Percentiles rank a stretch among this genome's conserved stretches.
Conservation (phyloP, 495 filamentous ascomycete genomes). For the Pseudevernia furfuracea region DNA sequence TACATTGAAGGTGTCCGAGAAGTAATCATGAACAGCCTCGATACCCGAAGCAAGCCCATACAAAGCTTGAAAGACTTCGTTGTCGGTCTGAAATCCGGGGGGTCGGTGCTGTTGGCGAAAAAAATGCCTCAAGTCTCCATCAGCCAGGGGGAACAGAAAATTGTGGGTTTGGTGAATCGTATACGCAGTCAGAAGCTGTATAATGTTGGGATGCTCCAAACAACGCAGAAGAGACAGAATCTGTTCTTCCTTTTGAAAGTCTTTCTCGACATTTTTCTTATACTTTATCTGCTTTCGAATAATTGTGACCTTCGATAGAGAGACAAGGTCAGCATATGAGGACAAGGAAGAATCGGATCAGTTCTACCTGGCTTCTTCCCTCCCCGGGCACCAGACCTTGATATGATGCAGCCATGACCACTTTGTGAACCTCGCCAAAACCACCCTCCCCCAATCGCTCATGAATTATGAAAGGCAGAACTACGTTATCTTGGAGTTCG, state of each 20-base stretch:
- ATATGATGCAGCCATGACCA: not conserved
- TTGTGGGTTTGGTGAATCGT: not conserved
- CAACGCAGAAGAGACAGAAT: not conserved
- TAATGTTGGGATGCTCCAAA: slow-evolving; percentile 4
- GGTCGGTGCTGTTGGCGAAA: not conserved
- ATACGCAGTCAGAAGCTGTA: slow-evolving; percentile 1
- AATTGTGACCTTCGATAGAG: not conserved
- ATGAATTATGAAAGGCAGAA: not conserved
- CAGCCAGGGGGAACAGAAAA: not conserved
- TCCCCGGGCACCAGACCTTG: not conserved
- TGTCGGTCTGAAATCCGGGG: not conserved
- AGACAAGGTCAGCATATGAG: not conserved
- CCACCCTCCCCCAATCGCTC: not conserved
- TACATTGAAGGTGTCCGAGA: slow-evolving; percentile 13
- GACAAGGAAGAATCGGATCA: not conserved
- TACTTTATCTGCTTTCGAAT: not conserved
- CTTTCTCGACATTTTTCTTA: not conserved
- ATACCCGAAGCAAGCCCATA: slow-evolving; percentile 13
- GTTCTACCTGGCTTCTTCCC: not conserved
- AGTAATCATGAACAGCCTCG: slow-evolving; percentile 17
- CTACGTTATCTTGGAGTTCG: not conserved
- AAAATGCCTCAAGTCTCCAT: not conserved
- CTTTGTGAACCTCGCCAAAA: slow-evolving; percentile 4
- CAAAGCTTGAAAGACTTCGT: not conserved
- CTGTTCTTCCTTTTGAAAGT: not conserved